Base-by-base conservation (phyloP, 225 moss, liverwort and hornwort species). In the Lunularia cruciata region DNA sequence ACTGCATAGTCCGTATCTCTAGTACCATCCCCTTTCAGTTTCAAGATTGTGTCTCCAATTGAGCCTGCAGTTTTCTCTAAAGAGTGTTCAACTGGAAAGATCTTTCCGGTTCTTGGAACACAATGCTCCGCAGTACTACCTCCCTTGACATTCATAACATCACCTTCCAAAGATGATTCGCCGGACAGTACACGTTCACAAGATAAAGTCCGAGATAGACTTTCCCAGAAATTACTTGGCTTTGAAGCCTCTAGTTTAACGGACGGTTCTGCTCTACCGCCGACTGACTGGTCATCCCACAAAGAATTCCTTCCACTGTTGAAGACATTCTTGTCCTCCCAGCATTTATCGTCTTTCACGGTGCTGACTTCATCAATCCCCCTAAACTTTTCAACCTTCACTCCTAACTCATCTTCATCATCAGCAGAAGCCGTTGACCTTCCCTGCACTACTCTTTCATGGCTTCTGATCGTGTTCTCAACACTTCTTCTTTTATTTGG, bases 321-420 rank as follows among this genome's bases (percentile, higher is more conserved):
- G 40, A n/a, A 38, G 14, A 47, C 33, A 54, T 39, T 73, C 18
- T 6, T 42, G 19, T 71, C 75, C 42, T 71, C 60, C 58, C 28
- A 19, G 18, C 30, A 27, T 33, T 32, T 32, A 20, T 30, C n/a
- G 26, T 47, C 63, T 47, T 63, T 80, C 43, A 39, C 63, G 45
- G 20, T 23, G 67, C 33, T 56, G 14, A 55, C 57, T 7, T 74
- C 77, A 57, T 77, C 73, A 67, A 82, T 67, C 67, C 67, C 73
- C 48, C 70, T 71, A 55, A 71, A 82, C 74, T 82, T 77, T 43
- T 71, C 81, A 34, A 82, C 63, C 46, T 74, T 77, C 19, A 60
- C 74, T 40, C 81, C 81, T 19, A 77, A 71, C 39, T 82, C 81
- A 75, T 82, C 81, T 55, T 74, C 77, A 43, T 82, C 81, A 62